Evolutionary conservation across 805 yeast genomes (phyloP), one percentile per base, ranked within the genome.

Genomic region (Ogataea sp.): DNA sequence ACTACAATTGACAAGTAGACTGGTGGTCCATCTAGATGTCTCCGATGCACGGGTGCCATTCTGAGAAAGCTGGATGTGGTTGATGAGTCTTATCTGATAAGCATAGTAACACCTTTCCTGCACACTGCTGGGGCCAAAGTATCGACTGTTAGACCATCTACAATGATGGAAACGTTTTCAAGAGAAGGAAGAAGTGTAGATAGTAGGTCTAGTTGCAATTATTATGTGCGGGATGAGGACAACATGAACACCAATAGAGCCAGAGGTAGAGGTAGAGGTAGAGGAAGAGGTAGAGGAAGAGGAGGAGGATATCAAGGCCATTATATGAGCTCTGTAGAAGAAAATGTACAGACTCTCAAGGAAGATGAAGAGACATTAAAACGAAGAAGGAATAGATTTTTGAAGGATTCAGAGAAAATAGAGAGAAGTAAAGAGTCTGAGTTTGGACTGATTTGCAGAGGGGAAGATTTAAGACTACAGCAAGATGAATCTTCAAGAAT

Each of bases 381-480:
- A 36, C 56, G 47, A 42, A 55, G 75, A 36, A 50, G 49, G 37
- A 48, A 47, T 11, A 54, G 67, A 41, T 70, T 71, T 41, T 52
- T 47, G 6, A 43, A 42, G 0, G 54, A 59, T 4, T 49, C 53
- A 6, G 37, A 43, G 13, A 27, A 31, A 3, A 46, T 44, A 16
- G 44, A 44, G 38, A 32, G 48, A 20, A 30, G 40, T 2, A 47
- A 47, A 23, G 49, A 52, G 14, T 38, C 46, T 2, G 67, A 61
- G 6, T 75, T 67, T 44, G 83, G 85, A 0, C 59, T 75, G 37
- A 55, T 78, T 7, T 80, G 85, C 45, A 59, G 86, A 41, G 84
- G 85, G 1, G 79, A 72, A 33, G 78, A 71, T 40, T 52, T 51
- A 38, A 52, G 71, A 30, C 60, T 80, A 32, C 78, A 70, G 47